Base-by-base conservation (phyloP, 805 yeast genomes). In the Naumovozyma baii region DNA sequence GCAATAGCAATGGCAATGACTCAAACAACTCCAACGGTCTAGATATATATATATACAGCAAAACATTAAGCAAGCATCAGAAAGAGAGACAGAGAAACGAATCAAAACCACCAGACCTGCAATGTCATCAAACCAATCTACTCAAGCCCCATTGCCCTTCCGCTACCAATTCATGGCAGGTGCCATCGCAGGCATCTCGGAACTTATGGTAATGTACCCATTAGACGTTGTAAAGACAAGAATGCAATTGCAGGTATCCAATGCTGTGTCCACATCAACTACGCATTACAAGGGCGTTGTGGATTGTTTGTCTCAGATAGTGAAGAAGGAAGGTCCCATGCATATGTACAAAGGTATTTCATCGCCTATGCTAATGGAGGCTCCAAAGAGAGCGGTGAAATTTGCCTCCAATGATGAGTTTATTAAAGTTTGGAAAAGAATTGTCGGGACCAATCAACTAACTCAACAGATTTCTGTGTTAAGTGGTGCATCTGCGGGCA, bases 401-500 rank as follows among this genome's bases (percentile, higher is more conserved):
- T 92, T 92, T 59, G 96, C 96, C 38, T 95, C 96, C 45, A 92
- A 90, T 60, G 96, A 90, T 60, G 92, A 85, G 61, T 92, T 94
- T 82, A 92, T 95, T 39, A 82, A 83, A 62, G 62, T 87, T 49
- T 88, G 85, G 73, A 76, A 76, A 51, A 68, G 68, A 22, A 59
- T 66, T 10, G 88, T 90, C 61, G 94, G 84, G 38, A 70, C 80
- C 35, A 58, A 69, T 7, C 61, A 72, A 45, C 73, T 83, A 76
- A 83, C 69, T 45, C 96, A 88, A 67, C 76, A 83, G 10, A 68
- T 88, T 57, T 85, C 96, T 3, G 68, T 90, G 39, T 69, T 88
- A 51, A 83, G 95, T 18, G 97, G 97, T 65, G 95, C 96, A 31
- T 81, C 94, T 43, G 97, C 98, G 9, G 97, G 97, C 67, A 94